A percentile compares a stretch with the other conserved stretches of the same genome.
Evolutionary conservation across 176 grass and related monocot species (phyloP).

Genomic region (Melocanna baccifera): DNA sequence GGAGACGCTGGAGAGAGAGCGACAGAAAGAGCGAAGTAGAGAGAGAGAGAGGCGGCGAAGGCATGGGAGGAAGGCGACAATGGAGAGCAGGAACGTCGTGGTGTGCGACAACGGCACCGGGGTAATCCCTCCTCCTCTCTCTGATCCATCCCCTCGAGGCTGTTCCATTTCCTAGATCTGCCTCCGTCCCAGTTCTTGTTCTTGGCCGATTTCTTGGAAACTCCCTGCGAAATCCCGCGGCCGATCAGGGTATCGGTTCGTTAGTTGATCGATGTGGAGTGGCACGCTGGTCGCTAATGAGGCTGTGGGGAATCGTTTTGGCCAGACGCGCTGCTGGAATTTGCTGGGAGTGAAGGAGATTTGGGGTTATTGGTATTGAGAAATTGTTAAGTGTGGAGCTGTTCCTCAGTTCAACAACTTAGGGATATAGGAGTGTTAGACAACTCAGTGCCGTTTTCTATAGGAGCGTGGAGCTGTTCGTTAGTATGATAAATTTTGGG

Average conservation of each 20-base stretch:
- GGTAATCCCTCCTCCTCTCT: conserved; percentile 29
- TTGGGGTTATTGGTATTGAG: background rate
- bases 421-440: background rate
- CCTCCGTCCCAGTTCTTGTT: background rate
- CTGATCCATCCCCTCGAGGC: background rate
- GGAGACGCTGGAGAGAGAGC: background rate
- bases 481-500: background rate
- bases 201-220: background rate
- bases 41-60: background rate
- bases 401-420: background rate
- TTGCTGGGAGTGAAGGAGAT: background rate
- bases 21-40: background rate
- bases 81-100: conserved; percentile 74
- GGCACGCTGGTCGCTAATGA: background rate
- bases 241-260: background rate
- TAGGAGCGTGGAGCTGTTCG: no score
- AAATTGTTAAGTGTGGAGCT: background rate
- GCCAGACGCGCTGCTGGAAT: background rate
- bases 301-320: background rate
- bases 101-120: conserved; percentile 92
- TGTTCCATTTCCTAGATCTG: background rate
- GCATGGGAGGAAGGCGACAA: background rate
- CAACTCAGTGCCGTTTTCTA: background rate
- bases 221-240: background rate
- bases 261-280: background rate